Conservation (phyloP, 768 basidiomycete genomes). For the Boletellus sp. region DNA sequence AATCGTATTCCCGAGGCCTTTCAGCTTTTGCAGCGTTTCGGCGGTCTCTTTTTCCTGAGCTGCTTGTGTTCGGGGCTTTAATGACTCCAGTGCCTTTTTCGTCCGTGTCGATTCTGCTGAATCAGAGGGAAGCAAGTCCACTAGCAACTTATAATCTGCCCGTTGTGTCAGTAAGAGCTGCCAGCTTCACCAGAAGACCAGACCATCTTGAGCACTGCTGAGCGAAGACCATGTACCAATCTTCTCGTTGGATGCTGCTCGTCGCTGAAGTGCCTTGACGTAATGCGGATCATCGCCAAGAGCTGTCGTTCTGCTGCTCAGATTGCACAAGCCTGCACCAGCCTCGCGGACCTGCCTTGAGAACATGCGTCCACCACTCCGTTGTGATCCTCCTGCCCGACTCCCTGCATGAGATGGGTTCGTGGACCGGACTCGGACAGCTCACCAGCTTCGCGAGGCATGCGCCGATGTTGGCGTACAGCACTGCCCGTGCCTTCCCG, state of each 20-base stretch:
- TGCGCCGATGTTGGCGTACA: conserved; percentile 87
- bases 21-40: conserved; percentile 92
- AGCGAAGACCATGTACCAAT: conserved; percentile 83
- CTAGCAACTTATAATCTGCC: conserved; percentile 75
- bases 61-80: conserved; percentile 68
- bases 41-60: conserved; percentile 84
- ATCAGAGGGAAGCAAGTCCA: conserved; percentile 55
- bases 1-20: conserved; percentile 86
- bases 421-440: neutral
- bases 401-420: conserved; percentile 1
- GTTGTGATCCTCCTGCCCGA: conserved; percentile 65
- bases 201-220: conserved; percentile 81
- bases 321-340: neutral
- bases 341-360: conserved; percentile 45
- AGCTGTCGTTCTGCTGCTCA: conserved; percentile 45
- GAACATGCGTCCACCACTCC: conserved; percentile 79
- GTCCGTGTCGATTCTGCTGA: conserved; percentile 50
- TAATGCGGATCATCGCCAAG: conserved; percentile 84
- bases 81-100: conserved; percentile 42
- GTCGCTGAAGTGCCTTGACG: conserved; percentile 81
- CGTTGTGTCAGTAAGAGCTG: neutral
- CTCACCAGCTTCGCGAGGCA: conserved; percentile 77
- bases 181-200: neutral
- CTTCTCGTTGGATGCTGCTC: conserved; percentile 82
- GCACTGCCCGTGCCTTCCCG: conserved; percentile 59